These are phyloP conservation scores for Magnaporthales sp. DNA, from an alignment of 2,329 filamentous ascomycete species.

Conservation along the genomic window DNA sequence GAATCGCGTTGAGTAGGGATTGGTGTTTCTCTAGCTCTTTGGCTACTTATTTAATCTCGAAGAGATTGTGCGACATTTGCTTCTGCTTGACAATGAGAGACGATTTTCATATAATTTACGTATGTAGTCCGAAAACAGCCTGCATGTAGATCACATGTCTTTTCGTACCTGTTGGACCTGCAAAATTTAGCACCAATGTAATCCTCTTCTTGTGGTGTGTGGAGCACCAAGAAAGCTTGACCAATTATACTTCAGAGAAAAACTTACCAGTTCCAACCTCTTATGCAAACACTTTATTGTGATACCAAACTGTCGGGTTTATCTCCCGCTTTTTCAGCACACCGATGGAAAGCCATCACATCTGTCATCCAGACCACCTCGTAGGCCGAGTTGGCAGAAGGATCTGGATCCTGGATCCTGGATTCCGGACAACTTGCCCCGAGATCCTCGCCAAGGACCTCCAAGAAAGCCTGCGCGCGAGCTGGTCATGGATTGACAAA, in stretches of 20 bases:
- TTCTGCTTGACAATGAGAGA: background rate
- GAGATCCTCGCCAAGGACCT: background rate
- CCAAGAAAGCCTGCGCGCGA: background rate
- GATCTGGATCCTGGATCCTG: background rate
- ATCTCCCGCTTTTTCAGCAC: background rate
- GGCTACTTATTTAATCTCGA: background rate
- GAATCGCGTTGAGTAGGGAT: background rate
- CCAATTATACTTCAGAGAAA: background rate
- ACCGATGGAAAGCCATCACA: background rate
- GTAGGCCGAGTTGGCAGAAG: background rate
- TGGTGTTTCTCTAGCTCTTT: background rate
- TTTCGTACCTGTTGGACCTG: background rate
- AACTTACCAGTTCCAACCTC: background rate
- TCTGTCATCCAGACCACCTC: background rate
- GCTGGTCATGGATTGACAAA: background rate
- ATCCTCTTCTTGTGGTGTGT: background rate
- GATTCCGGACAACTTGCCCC: background rate
- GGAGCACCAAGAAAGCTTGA: background rate
- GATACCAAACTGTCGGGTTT: background rate
- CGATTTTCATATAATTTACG: background rate
- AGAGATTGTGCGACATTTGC: background rate
- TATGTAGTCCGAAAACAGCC: background rate
- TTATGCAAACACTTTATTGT: background rate
- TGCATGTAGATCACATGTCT: background rate
- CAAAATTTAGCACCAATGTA: background rate